These are phyloP conservation scores for Stachybotrys echinatus DNA, from an alignment of 2,329 filamentous ascomycete genomes.

Conservation along the genomic window DNA sequence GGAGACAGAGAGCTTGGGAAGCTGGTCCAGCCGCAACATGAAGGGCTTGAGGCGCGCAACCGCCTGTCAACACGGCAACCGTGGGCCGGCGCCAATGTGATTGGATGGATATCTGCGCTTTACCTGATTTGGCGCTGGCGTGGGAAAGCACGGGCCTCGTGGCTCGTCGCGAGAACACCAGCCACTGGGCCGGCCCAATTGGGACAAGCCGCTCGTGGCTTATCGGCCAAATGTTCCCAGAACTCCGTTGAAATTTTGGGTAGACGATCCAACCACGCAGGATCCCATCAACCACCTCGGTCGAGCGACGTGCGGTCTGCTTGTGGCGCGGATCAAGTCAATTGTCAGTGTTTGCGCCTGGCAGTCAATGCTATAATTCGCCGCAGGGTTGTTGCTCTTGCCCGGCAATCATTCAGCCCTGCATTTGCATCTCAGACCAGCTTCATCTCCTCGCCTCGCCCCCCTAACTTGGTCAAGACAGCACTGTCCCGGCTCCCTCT, in stretches of 20 bases:
- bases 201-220: slow-evolving; percentile 7
- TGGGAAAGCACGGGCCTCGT: slow-evolving; percentile 17
- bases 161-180: slow-evolving; percentile 18
- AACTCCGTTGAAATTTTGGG: slow-evolving; percentile 18
- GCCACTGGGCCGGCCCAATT: neutral
- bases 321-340: neutral
- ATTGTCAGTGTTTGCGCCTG: neutral
- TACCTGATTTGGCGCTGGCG: slow-evolving; percentile 10
- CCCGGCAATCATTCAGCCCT: neutral
- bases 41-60: slow-evolving; percentile 7
- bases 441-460: neutral
- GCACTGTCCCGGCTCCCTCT: neutral
- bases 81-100: slow-evolving; percentile 46
- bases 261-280: neutral
- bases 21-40: neutral
- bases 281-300: neutral
- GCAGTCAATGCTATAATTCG: neutral
- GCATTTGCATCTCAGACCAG: neutral
- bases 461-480: neutral
- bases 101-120: slow-evolving; percentile 29
- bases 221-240: slow-evolving; percentile 18
- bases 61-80: slow-evolving; percentile 48
- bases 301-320: neutral
- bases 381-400: neutral
- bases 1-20: neutral